These are phyloP conservation scores for Phytophthora pseudosyringae DNA, from an alignment of 352 stramenopile genomes.

Conservation along the genomic window DNA sequence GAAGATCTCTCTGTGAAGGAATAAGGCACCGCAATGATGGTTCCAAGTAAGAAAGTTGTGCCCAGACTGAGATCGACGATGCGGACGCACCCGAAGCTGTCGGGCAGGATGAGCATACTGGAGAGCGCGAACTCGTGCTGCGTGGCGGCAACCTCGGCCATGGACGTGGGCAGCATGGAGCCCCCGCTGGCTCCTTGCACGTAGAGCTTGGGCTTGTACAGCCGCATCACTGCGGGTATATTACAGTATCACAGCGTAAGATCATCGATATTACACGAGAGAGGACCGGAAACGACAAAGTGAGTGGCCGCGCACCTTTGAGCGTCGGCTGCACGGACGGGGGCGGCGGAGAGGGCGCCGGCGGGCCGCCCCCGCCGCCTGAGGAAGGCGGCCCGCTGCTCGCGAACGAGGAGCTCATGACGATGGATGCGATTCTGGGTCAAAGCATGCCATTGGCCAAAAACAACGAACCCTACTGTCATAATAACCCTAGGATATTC, in stretches of 20 bases:
- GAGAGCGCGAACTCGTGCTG: slow-evolving; percentile 89
- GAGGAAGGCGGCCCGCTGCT: slow-evolving; percentile 31
- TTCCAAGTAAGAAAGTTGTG: slow-evolving; percentile 8
- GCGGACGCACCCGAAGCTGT: slow-evolving; percentile 85
- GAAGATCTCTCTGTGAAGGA: slow-evolving; percentile 84
- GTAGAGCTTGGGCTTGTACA: slow-evolving; percentile 91
- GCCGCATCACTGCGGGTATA: slow-evolving; percentile 77
- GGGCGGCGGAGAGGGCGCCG: slow-evolving; percentile 18
- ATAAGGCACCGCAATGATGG: slow-evolving; percentile 8
- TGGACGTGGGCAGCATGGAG: slow-evolving; percentile 68
- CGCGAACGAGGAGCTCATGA: slow-evolving; percentile 28
- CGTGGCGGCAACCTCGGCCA: slow-evolving; percentile 46
- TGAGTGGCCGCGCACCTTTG: slow-evolving; percentile 52
- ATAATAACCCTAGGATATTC: too few species aligned
- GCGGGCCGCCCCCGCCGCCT: neutral
- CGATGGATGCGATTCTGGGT: neutral
- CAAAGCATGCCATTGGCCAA: neutral
- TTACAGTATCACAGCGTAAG: neutral
- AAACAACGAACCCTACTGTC: too few species aligned
- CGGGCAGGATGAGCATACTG: slow-evolving; percentile 89
- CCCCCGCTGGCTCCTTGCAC: slow-evolving; percentile 58
- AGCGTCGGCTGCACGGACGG: slow-evolving; percentile 69
- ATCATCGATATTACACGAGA: neutral
- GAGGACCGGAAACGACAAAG: neutral
- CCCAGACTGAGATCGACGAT: neutral